Evolutionary conservation across 1,284 basidiomycete species (phyloP), one percentile per base, ranked within the genome.

Genomic region (Polyporus tsugae): DNA sequence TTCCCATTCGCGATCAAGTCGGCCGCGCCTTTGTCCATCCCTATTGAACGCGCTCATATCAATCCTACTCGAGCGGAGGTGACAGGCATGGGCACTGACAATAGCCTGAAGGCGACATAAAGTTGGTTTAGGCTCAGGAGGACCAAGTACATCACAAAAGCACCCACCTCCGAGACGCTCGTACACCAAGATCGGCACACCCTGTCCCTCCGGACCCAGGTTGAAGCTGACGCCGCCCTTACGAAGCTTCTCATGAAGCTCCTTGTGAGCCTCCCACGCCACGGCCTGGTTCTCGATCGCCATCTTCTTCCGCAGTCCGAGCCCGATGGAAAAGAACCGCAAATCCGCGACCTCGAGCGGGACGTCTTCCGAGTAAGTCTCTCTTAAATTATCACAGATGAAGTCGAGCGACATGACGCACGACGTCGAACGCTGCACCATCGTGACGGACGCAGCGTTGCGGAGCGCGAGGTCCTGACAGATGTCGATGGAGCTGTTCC

Each of bases 161-260:
- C 5, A 67, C 69, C 15, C 33, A 70, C 71, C 71, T 63, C 69
- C 69, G 9, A 49, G 60, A 38, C 78, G 76, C 61, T 76, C 78
- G 61, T 77, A 76, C 0, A 79, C 82, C 63, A 84, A 78, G 62
- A 83, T 75, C 3, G 82, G 67, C 70, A 85, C 82, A 4, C 91
- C 90, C 0, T 85, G 79, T 6, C 83, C 86, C 35, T 90, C 86
- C 2, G 82, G 82, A 7, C 91, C 91, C 15, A 82, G 75, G 68
- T 85, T 87, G 22, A n/a, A 86, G 75, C 65, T 83, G 84, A 93
- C 89, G 0, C 91, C 91, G 1, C 83, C 85, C 70, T 82, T 84
- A 63, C 82, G 80, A 44, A 94, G 80, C 13, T 87, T 87, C 0
- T 87, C 85, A 15, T 91, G 80, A 15, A 89, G 76, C 29, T 88